Evolutionary conservation across 1,139 yeast species (phyloP), one percentile per base, ranked within the genome.

Genomic region (Kodamaea fungicola): DNA sequence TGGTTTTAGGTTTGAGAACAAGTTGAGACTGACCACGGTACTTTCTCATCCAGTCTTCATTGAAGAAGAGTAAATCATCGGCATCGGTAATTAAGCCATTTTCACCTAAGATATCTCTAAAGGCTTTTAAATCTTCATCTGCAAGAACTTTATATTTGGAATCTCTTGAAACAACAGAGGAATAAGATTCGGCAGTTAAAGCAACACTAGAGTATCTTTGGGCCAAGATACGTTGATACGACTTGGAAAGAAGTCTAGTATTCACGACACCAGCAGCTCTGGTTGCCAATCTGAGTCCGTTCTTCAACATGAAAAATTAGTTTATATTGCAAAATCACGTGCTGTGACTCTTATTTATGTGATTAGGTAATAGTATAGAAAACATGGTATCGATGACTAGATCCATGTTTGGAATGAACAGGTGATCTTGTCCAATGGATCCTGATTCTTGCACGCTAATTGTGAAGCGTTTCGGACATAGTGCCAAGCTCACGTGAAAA

Each of bases 31-130:
- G 88, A 12, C 98, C 98, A 43, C 80, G 74, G 62, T 90, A 92
- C 62, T 92, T 92, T 57, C 89, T 76, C 97, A 90, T 92, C 94
- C 96, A 88, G 60, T 92, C 98, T 57, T 86, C 94, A 55, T 92
- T 92, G 69, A 66, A 88, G 44, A 76, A 77, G 26, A 76, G 74
- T 35, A 90, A 67, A 51, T 86, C 95, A 35, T 79, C 83, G 8
- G 62, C 61, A 43, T 76, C 77, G 4, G 76, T 72, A 37, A 81
- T 47, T 54, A 74, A 38, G 67, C 60, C 42, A 75, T 70, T 43
- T 62, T 72, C 52, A 9, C 34, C 29, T 42, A 89, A 62, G 23
- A 90, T 65, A 0, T 76, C 55, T 47, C 68, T 66, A 67, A 92
- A 92, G 50, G 61, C 71, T 1, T 62, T 71, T n/a, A 90, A 43